Percentiles rank a stretch among this genome's conserved stretches.
Conservation (phyloP, 768 basidiomycete genomes). For the Rhizopogon vesiculosus region DNA sequence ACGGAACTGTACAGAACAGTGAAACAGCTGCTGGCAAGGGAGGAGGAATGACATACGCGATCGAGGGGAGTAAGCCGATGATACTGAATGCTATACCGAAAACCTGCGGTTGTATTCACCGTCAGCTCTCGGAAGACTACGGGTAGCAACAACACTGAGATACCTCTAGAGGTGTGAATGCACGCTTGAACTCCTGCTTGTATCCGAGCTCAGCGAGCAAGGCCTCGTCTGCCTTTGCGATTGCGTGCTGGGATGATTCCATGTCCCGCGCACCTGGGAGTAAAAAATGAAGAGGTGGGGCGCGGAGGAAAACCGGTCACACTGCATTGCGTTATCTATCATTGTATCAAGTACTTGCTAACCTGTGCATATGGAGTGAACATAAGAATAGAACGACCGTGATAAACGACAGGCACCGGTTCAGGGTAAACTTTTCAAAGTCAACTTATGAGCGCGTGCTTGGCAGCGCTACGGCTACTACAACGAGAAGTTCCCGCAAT, state of each 20-base stretch:
- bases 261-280: background rate
- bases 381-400: too few relatives aligned
- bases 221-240: conserved; percentile 18
- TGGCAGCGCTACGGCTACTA: too few relatives aligned
- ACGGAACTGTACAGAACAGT: conserved; percentile 29
- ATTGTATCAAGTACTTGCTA: too few relatives aligned
- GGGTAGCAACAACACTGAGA: background rate
- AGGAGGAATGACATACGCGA: conserved; percentile 3
- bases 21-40: background rate
- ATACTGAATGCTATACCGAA: conserved; percentile 28
- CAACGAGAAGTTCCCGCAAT: too few relatives aligned
- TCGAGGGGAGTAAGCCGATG: conserved; percentile 22
- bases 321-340: too few relatives aligned
- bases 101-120: conserved; percentile 5
- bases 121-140: background rate
- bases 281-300: too few relatives aligned
- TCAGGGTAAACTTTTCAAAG: too few relatives aligned
- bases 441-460: too few relatives aligned
- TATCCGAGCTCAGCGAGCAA: conserved; percentile 33
- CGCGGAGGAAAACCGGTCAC: too few relatives aligned
- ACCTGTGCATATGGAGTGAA: too few relatives aligned
- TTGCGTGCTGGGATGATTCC: background rate
- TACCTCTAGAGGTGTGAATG: conserved; percentile 7
- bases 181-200: conserved; percentile 15
- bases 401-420: too few relatives aligned